Base-by-base conservation (phyloP, 306 rosid genomes). In the Cyclanthera cordifolia region DNA sequence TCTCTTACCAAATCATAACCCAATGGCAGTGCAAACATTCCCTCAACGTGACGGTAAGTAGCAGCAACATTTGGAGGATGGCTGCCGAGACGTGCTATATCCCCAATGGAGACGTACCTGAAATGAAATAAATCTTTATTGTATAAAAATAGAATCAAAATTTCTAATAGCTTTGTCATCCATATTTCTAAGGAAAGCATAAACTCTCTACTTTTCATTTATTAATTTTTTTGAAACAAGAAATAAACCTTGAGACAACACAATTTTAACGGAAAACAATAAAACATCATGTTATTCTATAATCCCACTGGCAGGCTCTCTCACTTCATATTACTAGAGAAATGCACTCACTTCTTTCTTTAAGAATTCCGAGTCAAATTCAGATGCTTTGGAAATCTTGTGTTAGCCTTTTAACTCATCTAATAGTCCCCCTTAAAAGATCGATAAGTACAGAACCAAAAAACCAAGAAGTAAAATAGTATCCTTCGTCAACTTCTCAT, bases 61-160 rank as follows among this genome's bases (percentile, higher is more conserved):
- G 96, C 99, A 69, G 95, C 96, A 77, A 90, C 96, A 58, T 83
- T 90, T 47, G 99, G 99, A 74, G 99, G 94, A 78, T 93, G 95
- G 76, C 39, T 79, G 65, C 99, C 95, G 71, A 85, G 85, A 77
- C 16, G 94, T 78, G 99, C 95, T 76, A 93, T 81, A 83, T 93
- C 99, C 61, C 99, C 99, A 0, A 93, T 72, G 39, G 72, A 83
- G 32, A 82, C 82, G 70, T 87, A 93, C 68, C 99, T 92, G 85
- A 30, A 54, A 41, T 9, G 63, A 80, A 78, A 28, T 39, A 52
- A 60, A 37, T 24, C 27, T 70, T 37, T 28, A 8, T 53, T 60
- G 69, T 61, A 72, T 61, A 67, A 73, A 60, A 45, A 19, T 45
- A 19, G 53, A 56, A 39, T 23, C 16, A 60, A 12, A 3, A 13